phyloP scores from a whole-genome alignment of 2,329 filamentous ascomycete genomes.

The Cladosporium sp. region DNA sequence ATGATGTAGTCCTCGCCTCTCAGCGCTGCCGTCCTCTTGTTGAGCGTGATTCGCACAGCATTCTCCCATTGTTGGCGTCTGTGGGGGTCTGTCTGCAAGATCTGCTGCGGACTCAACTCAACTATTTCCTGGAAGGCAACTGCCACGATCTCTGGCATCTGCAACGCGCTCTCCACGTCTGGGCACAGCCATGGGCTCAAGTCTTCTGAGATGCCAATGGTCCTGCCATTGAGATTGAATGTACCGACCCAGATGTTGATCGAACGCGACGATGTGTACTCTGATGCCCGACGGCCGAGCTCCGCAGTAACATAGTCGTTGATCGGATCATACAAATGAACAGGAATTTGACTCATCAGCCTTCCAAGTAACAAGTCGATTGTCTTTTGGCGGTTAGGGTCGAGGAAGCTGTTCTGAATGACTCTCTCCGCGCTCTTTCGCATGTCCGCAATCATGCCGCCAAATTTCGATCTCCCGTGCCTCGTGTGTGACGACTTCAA shows the following conservation, averaged over 20 bases:
- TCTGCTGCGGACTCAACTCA: slow-evolving; percentile 94
- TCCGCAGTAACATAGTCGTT: slow-evolving; percentile 84
- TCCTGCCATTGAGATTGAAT: slow-evolving; percentile 91
- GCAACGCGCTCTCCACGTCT: slow-evolving; percentile 47
- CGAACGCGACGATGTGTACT: slow-evolving; percentile 69
- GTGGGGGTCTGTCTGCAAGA: slow-evolving; percentile 95
- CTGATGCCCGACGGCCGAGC: slow-evolving; percentile 58
- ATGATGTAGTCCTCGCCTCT: slow-evolving; percentile 79
- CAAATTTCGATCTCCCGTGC: slow-evolving; percentile 90
- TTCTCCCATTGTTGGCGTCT: slow-evolving; percentile 81
- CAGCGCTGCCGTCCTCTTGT: slow-evolving; percentile 59
- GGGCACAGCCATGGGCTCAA: slow-evolving; percentile 83
- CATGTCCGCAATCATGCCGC: slow-evolving; percentile 89
- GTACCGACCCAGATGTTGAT: slow-evolving; percentile 84
- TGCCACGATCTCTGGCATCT: slow-evolving; percentile 77
- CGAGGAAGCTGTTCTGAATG: slow-evolving; percentile 96
- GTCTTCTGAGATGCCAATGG: slow-evolving; percentile 70
- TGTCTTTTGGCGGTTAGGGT: slow-evolving; percentile 86
- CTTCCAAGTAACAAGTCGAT: slow-evolving; percentile 93
- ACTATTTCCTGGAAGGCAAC: slow-evolving; percentile 98
- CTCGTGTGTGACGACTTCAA: slow-evolving; percentile 93
- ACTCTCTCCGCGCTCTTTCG: slow-evolving; percentile 89
- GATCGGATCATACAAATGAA: slow-evolving; percentile 87
- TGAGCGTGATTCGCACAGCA: slow-evolving; percentile 72
- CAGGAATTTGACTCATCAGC: slow-evolving; percentile 74